These are phyloP conservation scores for Fusarium tricinctum DNA, from an alignment of 2,329 filamentous ascomycete genomes.

Conservation along the genomic window DNA sequence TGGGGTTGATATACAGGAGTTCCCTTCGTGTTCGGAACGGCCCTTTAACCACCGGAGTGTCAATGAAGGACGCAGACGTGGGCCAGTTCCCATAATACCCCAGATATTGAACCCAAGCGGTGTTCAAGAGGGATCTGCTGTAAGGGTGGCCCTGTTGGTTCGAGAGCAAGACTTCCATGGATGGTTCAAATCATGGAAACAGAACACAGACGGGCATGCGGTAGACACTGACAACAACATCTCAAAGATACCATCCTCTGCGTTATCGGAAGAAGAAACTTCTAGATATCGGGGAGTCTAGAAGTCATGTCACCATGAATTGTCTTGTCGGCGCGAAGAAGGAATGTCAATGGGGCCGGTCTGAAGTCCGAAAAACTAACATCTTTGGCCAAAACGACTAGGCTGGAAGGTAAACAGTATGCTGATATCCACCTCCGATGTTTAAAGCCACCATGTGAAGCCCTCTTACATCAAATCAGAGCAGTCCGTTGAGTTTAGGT, in stretches of 20 bases:
- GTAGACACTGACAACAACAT: slow-evolving; percentile 2
- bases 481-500: not conserved
- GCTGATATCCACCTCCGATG: slow-evolving; percentile 11
- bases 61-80: slow-evolving; percentile 6
- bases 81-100: slow-evolving; percentile 14
- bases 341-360: slow-evolving; percentile 24
- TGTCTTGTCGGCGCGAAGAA: slow-evolving; percentile 4
- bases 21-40: slow-evolving; percentile 31
- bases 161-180: not conserved
- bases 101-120: not conserved
- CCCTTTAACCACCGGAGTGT: slow-evolving; percentile 29
- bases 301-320: slow-evolving; percentile 7
- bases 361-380: slow-evolving; percentile 5
- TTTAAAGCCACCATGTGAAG: slow-evolving; percentile 15
- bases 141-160: not conserved
- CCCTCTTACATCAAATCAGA: slow-evolving; percentile 19
- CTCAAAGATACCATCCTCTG: not conserved
- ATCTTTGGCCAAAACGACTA: slow-evolving; percentile 10
- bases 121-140: not conserved
- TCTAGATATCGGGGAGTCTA: not conserved
- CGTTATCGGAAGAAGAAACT: slow-evolving; percentile 14
- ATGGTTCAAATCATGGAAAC: not conserved
- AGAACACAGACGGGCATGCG: not conserved
- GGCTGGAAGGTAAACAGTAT: slow-evolving; percentile 19
- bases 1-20: slow-evolving; percentile 34